phyloP scores from a whole-genome alignment of 352 stramenopile species.

The Elongisporangium prolatum region DNA sequence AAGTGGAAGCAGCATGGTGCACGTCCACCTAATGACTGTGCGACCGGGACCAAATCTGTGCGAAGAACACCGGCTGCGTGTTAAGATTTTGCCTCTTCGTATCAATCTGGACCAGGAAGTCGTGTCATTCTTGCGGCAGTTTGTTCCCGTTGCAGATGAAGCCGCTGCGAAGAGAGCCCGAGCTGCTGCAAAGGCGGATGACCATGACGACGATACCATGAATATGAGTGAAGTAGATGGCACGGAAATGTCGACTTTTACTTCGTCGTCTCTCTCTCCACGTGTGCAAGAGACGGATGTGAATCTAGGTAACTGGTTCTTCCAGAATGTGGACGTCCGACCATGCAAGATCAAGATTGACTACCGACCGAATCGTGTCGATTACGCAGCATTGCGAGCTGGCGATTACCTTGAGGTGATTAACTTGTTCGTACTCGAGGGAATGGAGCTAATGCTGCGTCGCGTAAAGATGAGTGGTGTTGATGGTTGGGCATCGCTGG shows the following conservation, averaged over 20 bases:
- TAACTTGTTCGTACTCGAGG: conserved; percentile 85
- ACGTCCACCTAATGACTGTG: conserved; percentile 75
- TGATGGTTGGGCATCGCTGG: conserved; percentile 66
- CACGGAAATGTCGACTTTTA: conserved; percentile 46
- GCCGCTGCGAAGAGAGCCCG: neutral
- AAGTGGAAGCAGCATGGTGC: conserved; percentile 80
- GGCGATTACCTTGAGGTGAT: conserved; percentile 88
- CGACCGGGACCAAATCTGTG: conserved; percentile 69
- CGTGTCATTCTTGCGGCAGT: conserved; percentile 83
- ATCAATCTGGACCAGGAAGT: conserved; percentile 88
- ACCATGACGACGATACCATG: conserved; percentile 28
- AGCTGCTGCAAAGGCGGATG: conserved; percentile 1
- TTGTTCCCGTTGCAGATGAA: conserved; percentile 47
- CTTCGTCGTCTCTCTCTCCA: conserved; percentile 6
- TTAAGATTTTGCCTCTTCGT: conserved; percentile 66
- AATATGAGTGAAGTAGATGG: conserved; percentile 27
- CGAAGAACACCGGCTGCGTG: conserved; percentile 80
- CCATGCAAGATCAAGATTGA: conserved; percentile 91
- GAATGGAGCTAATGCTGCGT: conserved; percentile 84
- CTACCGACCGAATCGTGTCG: conserved; percentile 83
- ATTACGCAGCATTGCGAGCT: conserved; percentile 75
- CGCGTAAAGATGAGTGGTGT: conserved; percentile 81
- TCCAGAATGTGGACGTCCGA: conserved; percentile 84
- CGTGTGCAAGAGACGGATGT: conserved; percentile 35
- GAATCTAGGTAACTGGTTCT: conserved; percentile 69